Conservation (phyloP, 345 rosid genomes). For the Hirschfeldia incana region DNA sequence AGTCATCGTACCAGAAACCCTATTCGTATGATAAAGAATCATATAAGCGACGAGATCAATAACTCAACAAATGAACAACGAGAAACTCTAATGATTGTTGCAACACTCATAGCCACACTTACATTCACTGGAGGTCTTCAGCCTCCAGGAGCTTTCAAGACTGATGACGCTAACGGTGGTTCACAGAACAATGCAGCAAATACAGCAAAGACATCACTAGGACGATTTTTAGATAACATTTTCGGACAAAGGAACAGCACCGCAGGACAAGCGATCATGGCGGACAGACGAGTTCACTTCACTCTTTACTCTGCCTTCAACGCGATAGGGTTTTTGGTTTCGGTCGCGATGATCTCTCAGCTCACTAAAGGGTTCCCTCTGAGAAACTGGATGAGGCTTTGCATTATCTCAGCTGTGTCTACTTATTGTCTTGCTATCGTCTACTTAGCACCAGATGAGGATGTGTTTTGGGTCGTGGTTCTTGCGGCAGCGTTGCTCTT, state of each 20-base stretch:
- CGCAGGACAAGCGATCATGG: constrained; percentile 28
- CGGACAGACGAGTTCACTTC: background rate
- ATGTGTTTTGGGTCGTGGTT: background rate
- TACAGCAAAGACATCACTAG: background rate
- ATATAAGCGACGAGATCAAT: background rate
- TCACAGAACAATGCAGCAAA: background rate
- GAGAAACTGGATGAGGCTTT: constrained; percentile 29
- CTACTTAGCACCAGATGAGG: constrained; percentile 13
- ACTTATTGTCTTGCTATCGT: constrained; percentile 13
- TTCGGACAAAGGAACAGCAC: constrained; percentile 4
- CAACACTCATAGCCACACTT: constrained; percentile 25
- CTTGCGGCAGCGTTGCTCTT: background rate
- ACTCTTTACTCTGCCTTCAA: constrained; percentile 22
- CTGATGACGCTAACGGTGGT: constrained; percentile 16
- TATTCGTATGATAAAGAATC: background rate
- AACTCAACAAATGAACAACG: background rate
- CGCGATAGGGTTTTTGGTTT: constrained; percentile 26
- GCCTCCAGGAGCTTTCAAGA: constrained; percentile 25
- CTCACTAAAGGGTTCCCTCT: constrained; percentile 12
- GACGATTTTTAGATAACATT: background rate
- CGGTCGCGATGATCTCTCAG: constrained; percentile 22
- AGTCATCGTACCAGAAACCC: background rate
- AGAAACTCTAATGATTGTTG: constrained; percentile 12
- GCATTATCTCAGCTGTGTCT: constrained; percentile 26
- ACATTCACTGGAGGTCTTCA: constrained; percentile 13